Evolutionary conservation across 2,329 filamentous ascomycete species (phyloP).

Genomic region (Fusarium mundagurra): DNA sequence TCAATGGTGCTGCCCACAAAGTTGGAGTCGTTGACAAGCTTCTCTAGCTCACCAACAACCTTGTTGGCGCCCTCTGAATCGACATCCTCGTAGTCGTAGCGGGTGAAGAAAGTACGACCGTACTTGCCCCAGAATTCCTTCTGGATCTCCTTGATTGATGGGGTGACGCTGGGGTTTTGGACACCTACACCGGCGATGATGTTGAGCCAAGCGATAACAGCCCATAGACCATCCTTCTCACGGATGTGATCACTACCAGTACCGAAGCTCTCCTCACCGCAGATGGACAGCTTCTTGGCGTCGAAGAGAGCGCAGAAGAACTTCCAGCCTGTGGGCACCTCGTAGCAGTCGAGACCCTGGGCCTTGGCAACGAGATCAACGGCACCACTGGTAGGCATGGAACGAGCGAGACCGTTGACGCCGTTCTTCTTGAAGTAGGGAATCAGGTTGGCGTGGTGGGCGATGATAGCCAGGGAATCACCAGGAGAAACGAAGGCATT

Average conservation of each 20-base stretch:
- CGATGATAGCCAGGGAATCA: slow-evolving; percentile 97
- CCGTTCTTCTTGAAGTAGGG: slow-evolving; percentile 99
- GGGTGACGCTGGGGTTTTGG: slow-evolving; percentile 79
- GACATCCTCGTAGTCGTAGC: slow-evolving; percentile 97
- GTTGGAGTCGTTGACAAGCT: slow-evolving; percentile 75
- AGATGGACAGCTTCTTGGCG: slow-evolving; percentile 95
- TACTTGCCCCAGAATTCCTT: slow-evolving; percentile 97
- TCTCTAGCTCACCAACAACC: slow-evolving; percentile 82
- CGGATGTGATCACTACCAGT: slow-evolving; percentile 99
- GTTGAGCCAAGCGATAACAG: slow-evolving; percentile 96
- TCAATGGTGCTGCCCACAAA: slow-evolving; percentile 87
- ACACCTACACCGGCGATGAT: slow-evolving; percentile 95
- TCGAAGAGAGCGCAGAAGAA: slow-evolving; percentile 98
- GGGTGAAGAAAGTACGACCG: slow-evolving; percentile 98
- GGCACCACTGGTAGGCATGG: slow-evolving; percentile 96
- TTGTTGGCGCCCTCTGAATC: slow-evolving; percentile 92
- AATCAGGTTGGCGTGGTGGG: slow-evolving; percentile 94
- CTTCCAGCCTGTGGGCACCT: slow-evolving; percentile 99
- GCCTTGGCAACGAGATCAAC: slow-evolving; percentile 96
- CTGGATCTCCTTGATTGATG: slow-evolving; percentile 96
- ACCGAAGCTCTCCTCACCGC: slow-evolving; percentile 97
- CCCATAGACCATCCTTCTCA: slow-evolving; percentile 99
- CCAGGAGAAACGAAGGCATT: slow-evolving; percentile 96
- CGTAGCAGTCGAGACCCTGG: slow-evolving; percentile 90
- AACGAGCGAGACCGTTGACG: slow-evolving; percentile 92